Evolutionary conservation across 805 yeast species (phyloP).

Genomic region (Dipodascopsis uninucleata): DNA sequence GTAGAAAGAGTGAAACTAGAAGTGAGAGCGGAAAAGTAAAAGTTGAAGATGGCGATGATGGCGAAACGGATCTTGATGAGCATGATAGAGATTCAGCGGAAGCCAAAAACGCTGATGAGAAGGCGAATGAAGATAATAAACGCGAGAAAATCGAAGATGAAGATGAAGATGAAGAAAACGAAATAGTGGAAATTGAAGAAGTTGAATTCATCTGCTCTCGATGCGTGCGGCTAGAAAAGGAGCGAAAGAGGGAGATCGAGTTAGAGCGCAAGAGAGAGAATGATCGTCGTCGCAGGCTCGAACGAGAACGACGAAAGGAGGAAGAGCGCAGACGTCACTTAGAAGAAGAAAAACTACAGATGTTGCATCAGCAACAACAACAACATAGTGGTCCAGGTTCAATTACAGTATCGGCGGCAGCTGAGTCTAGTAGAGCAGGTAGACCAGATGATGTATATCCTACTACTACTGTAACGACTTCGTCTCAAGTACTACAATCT

Average conservation of each 20-base stretch:
- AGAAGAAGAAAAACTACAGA: constrained; percentile 11
- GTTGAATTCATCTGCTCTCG: constrained; percentile 21
- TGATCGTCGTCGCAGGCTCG: constrained; percentile 21
- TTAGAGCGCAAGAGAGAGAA: constrained; percentile 20
- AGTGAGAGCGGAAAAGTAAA: constrained; percentile 9
- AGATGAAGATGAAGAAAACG: constrained; percentile 8
- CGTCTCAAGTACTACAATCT: too few relatives aligned
- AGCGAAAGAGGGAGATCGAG: constrained; percentile 9
- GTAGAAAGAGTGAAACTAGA: too few relatives aligned
- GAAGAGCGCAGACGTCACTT: constrained; percentile 10
- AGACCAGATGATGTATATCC: too few relatives aligned
- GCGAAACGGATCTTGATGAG: background rate
- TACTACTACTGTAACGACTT: too few relatives aligned
- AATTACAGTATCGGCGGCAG: too few relatives aligned
- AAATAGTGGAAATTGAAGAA: constrained; percentile 9
- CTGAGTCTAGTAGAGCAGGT: too few relatives aligned
- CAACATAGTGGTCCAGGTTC: too few relatives aligned
- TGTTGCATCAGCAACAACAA: too few relatives aligned
- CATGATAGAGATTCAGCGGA: constrained; percentile 4
- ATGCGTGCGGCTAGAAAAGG: constrained; percentile 20
- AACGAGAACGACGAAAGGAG: constrained; percentile 23
- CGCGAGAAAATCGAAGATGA: constrained; percentile 6
- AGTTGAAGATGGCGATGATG: background rate
- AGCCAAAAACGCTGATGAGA: constrained; percentile 1
- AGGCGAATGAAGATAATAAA: constrained; percentile 6